phyloP scores from a whole-genome alignment of 2,329 filamentous ascomycete genomes.

The Fonsecaea multimorphosa region DNA sequence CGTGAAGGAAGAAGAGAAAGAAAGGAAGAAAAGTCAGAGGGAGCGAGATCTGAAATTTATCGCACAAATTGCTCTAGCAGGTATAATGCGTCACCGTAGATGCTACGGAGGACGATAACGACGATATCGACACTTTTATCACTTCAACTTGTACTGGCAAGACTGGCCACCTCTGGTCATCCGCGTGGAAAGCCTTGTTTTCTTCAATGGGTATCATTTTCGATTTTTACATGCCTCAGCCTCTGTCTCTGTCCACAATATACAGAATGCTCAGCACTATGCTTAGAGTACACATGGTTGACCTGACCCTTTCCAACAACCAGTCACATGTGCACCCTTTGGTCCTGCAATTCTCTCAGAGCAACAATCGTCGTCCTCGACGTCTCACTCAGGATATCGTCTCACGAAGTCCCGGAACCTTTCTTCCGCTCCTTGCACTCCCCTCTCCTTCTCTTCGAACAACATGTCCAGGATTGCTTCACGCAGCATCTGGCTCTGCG shows the following conservation, averaged over 20 bases:
- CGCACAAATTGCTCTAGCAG: neutral
- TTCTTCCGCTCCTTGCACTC: conserved; percentile 2
- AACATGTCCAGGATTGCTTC: conserved; percentile 4
- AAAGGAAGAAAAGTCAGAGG: neutral
- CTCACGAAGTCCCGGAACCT: neutral
- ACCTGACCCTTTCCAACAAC: neutral
- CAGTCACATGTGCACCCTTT: neutral
- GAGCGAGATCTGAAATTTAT: neutral
- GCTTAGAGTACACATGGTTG: neutral
- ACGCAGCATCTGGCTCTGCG: neutral
- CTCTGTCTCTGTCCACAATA: neutral
- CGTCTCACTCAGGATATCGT: neutral
- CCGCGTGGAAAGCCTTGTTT: neutral
- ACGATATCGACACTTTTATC: neutral
- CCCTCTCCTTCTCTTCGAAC: neutral
- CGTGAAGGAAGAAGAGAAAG: conserved; percentile 24
- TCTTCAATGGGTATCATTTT: neutral
- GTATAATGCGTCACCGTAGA: neutral
- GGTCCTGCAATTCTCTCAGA: neutral
- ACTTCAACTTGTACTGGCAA: neutral
- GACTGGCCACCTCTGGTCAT: too few species aligned
- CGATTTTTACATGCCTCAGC: neutral
- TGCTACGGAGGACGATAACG: neutral
- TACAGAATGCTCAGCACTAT: neutral
- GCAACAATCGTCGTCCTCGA: neutral